phyloP scores from a whole-genome alignment of 2,329 filamentous ascomycete genomes.

The Cucurbitaria berberidis region DNA sequence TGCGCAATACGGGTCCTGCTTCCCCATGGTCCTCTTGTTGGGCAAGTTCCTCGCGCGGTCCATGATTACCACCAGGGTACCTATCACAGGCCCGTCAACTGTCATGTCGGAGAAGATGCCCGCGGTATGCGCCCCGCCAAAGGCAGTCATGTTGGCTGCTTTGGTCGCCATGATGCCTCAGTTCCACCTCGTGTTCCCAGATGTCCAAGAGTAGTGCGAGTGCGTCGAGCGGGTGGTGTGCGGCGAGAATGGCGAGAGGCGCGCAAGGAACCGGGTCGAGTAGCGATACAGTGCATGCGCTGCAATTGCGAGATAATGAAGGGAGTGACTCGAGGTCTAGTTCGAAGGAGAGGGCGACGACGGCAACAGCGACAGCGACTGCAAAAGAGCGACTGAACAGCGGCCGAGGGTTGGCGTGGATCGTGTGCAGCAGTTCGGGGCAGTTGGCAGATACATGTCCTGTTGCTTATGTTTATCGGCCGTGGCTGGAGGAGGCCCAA shows the following conservation, averaged over 20 bases:
- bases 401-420: conserved; percentile 11
- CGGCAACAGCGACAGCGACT: background rate
- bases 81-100: conserved; percentile 89
- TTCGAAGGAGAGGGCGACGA: background rate
- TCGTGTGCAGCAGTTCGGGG: conserved; percentile 7
- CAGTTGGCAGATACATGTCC: conserved; percentile 2
- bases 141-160: conserved; percentile 32
- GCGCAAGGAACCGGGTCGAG: background rate
- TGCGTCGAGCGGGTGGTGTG: background rate
- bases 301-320: conserved; percentile 19
- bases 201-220: background rate
- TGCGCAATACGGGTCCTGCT: conserved; percentile 97
- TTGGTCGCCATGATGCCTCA: conserved; percentile 45
- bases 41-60: conserved; percentile 97
- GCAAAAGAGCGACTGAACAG: conserved; percentile 27
- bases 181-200: background rate
- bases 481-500: conserved; percentile 21
- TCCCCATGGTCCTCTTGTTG: conserved; percentile 95
- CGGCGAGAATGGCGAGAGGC: background rate
- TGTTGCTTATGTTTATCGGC: conserved; percentile 14
- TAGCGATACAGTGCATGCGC: conserved; percentile 26
- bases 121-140: conserved; percentile 75
- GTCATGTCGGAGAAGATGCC: conserved; percentile 95
- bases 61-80: conserved; percentile 88
- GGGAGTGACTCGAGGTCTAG: background rate